phyloP scores from a whole-genome alignment of 305 asterid species.

The Fraxinus paxiana region DNA sequence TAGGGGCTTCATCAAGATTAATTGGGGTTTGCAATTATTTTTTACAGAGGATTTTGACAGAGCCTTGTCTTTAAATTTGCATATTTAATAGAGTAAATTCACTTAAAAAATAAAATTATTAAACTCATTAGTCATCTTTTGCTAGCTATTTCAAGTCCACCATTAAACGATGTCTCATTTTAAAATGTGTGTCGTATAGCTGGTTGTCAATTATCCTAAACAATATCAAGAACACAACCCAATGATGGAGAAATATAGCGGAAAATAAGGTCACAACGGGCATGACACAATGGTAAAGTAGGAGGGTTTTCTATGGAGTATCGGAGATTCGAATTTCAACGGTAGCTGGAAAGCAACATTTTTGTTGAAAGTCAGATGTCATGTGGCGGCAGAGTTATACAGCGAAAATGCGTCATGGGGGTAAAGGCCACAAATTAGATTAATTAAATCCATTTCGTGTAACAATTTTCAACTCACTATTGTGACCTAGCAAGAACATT shows the following conservation, averaged over 20 bases:
- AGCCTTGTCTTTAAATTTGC: background rate
- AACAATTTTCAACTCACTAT: background rate
- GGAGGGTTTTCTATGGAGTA: no score
- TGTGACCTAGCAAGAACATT: background rate
- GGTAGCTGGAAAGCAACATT: no score
- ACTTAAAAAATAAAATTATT: background rate
- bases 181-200: no score
- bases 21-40: background rate
- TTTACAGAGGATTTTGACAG: background rate
- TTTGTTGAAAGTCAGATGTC: no score
- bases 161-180: background rate
- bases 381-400: no score
- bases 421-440: background rate
- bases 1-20: background rate
- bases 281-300: no score
- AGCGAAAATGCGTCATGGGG: no score
- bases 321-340: no score
- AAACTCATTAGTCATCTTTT: background rate
- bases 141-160: background rate
- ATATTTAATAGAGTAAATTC: background rate
- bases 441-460: background rate
- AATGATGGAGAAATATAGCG: background rate
- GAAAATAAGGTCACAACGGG: no score
- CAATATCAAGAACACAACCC: background rate
- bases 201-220: background rate